Percentiles rank a stretch among this genome's conserved stretches.
Conservation (phyloP, 1,284 basidiomycete genomes). For the Pisolithus thermaeus region DNA sequence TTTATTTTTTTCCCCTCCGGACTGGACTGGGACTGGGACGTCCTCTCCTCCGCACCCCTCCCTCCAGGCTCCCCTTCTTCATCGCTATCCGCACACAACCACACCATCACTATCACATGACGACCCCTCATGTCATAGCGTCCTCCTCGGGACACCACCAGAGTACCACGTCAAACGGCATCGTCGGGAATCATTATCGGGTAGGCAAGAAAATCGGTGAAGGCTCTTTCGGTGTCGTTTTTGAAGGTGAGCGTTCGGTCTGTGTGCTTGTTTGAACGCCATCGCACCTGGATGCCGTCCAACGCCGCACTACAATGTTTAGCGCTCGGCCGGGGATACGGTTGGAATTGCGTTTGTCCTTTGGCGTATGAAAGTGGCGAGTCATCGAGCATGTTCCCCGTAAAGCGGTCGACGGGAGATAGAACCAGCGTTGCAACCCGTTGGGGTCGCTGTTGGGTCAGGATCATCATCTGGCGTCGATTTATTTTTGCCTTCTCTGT, state of each 20-base stretch:
- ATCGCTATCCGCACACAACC: not conserved
- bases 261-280: not conserved
- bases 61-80: conserved; percentile 19
- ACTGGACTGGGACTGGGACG: conserved; percentile 14
- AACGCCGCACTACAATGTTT: no score
- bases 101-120: conserved; percentile 37
- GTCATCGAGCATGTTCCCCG: no score
- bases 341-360: no score
- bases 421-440: no score
- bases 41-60: conserved; percentile 8
- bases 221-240: conserved; percentile 80
- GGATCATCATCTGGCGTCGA: no score
- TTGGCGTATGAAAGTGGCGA: no score
- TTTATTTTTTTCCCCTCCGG: conserved; percentile 16
- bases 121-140: conserved; percentile 72
- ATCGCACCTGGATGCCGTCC: no score
- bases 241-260: conserved; percentile 52
- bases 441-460: no score
- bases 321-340: no score
- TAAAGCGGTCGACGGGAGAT: no score
- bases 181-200: conserved; percentile 71
- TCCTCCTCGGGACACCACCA: conserved; percentile 62
- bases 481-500: no score
- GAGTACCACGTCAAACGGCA: conserved; percentile 55
- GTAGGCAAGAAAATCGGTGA: conserved; percentile 87